A percentile compares a stretch with the other conserved stretches of the same genome.
phyloP scores from a whole-genome alignment of 441 rosid species.

The Isatis lusitanica region DNA sequence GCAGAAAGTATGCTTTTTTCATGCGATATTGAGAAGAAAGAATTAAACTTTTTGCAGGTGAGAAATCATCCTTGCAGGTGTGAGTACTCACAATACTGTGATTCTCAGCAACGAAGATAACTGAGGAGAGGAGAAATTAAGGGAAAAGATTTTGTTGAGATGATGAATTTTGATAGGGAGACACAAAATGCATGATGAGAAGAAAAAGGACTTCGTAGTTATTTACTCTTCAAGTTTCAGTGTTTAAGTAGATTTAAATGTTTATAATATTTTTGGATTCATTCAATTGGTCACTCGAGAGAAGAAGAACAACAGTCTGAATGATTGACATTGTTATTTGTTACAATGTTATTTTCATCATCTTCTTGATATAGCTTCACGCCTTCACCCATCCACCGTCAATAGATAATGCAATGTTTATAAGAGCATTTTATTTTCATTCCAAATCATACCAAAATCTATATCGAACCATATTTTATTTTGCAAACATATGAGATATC shows the following conservation, averaged over 20 bases:
- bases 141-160: not conserved
- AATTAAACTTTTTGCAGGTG: conserved; percentile 51
- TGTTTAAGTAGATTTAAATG: not conserved
- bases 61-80: conserved; percentile 72
- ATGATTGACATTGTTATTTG: not conserved
- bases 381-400: no score
- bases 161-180: not conserved
- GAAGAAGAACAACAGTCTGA: not conserved
- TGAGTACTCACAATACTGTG: conserved; percentile 72
- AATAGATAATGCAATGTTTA: no score
- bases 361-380: not conserved
- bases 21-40: not conserved
- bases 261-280: not conserved
- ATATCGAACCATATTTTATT: no score
- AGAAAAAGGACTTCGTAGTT: no score
- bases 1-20: not conserved
- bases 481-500: no score
- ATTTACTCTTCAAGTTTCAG: no score
- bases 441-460: no score
- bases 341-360: not conserved
- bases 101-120: conserved; percentile 48
- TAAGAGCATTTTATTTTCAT: no score
- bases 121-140: not conserved
- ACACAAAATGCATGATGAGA: no score
- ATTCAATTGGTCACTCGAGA: not conserved